Conservation (phyloP, 78 protist species). For the Chrysochromulina parva region DNA sequence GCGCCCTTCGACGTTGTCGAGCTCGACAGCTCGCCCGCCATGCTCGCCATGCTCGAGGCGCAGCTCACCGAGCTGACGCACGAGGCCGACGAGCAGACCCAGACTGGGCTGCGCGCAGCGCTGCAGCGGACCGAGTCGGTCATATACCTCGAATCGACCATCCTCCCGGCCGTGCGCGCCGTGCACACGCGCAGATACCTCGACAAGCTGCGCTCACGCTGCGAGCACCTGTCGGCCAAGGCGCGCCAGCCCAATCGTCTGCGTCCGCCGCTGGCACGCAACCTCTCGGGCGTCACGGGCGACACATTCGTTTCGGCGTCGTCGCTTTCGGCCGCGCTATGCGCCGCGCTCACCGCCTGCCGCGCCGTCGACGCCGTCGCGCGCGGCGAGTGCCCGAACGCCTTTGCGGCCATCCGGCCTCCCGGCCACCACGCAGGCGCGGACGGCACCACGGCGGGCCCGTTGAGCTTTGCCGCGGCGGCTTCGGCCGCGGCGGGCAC, state of each 20-base stretch:
- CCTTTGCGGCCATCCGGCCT: slow-evolving; percentile 73
- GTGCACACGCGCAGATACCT: background rate
- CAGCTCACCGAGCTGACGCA: too few relatives aligned
- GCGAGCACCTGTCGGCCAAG: background rate
- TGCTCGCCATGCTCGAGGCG: too few relatives aligned
- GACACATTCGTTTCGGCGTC: background rate
- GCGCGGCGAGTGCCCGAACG: slow-evolving; percentile 27
- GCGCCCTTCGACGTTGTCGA: too few relatives aligned
- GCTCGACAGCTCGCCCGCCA: too few relatives aligned
- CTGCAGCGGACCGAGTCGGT: background rate
- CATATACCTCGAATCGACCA: background rate
- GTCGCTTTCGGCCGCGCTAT: background rate
- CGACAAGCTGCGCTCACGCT: background rate
- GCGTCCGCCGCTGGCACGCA: background rate
- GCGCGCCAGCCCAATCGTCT: too few relatives aligned
- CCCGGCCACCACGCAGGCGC: slow-evolving; percentile 71
- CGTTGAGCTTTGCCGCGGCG: too few relatives aligned
- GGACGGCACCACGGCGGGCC: slow-evolving; percentile 31
- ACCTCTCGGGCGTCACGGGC: background rate
- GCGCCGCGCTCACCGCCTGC: background rate
- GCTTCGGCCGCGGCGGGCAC: too few relatives aligned
- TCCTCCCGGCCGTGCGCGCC: background rate
- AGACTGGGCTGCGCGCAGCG: too few relatives aligned
- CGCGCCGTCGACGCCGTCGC: background rate
- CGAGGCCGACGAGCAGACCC: too few relatives aligned